Evolutionary conservation across 495 filamentous ascomycete species (phyloP), one percentile per base, ranked within the genome.

Genomic region (Podospora anserina): DNA sequence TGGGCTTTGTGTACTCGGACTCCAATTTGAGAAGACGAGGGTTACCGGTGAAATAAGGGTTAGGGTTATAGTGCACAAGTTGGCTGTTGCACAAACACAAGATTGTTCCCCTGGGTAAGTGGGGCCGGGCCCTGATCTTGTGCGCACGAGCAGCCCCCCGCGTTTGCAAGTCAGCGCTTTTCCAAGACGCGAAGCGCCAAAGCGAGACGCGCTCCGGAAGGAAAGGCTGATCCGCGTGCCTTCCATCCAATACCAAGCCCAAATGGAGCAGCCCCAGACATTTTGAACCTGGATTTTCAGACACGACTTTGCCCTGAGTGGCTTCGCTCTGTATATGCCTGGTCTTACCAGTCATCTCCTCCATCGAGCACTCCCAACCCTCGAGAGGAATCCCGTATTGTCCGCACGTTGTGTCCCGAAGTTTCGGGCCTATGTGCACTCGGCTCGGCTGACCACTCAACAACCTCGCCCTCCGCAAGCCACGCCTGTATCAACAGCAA

Each of bases 311-410:
- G 65, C 62, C 62, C 44, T 44, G 28, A 57, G 53, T 57, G 68
- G 71, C 57, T 54, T 30, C 63, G 23, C 64, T 58, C 64, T 61
- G 71, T 74, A 75, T 57, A 78, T 78, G 76, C 71, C 74, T 71
- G 74, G 72, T 20, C 65, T 75, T 20, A 64, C 69, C 66, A 59
- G 68, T 69, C 66, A 68, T 44, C n/a, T 68, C 71, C 49, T 75
- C 67, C 72, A 70, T 56, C 70, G 72, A 71, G 72, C 75, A 26
- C 44, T 53, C 58, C 23, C 67, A 58, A 39, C 65, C 65, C 71
- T 69, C 65, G 63, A 68, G 13, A 64, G 68, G 67, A 73, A 68
- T 27, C 58, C 23, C 26, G 55, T 39, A 16, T 28, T 26, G 57
- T 9, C 39, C 39, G 19, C 32, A 19, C 64, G 15, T 49, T 49